These are phyloP conservation scores for Microsporum audouinii DNA, from an alignment of 2,329 filamentous ascomycete genomes.

Conservation along the genomic window DNA sequence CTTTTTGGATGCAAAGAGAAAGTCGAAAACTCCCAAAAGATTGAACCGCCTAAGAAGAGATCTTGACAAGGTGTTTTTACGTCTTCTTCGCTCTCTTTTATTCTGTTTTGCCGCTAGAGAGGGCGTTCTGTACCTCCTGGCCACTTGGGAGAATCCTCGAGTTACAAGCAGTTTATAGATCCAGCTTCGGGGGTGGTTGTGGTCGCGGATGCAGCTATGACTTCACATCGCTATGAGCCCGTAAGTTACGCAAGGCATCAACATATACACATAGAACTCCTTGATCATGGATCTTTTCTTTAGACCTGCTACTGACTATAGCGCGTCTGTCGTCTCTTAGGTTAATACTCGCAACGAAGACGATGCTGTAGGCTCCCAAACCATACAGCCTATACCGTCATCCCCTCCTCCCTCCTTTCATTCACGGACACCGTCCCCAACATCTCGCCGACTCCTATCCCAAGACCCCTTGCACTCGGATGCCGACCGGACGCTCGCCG, in stretches of 20 bases:
- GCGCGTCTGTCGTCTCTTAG: conserved; percentile 20
- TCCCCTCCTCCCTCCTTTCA: conserved; percentile 66
- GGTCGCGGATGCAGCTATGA: conserved; percentile 23
- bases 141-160: not conserved
- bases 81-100: not conserved
- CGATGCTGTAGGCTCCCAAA: conserved; percentile 24
- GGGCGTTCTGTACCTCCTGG: not conserved
- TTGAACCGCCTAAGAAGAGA: not conserved
- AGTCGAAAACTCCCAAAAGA: not conserved
- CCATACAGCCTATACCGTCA: conserved; percentile 25
- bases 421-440: conserved; percentile 63
- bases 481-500: conserved; percentile 72
- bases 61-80: not conserved
- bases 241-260: conserved; percentile 23
- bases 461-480: conserved; percentile 41
- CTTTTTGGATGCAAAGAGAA: not conserved
- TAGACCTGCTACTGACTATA: not conserved
- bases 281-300: not conserved
- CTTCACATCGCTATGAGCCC: conserved; percentile 40
- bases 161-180: not conserved
- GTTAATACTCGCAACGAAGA: conserved; percentile 37
- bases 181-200: not conserved
- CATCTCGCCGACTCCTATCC: conserved; percentile 42
- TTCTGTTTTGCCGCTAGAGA: not conserved
- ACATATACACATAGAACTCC: not conserved